Evolutionary conservation across 306 rosid species (phyloP), one percentile per base, ranked within the genome.

Genomic region (Quillaja saponaria): DNA sequence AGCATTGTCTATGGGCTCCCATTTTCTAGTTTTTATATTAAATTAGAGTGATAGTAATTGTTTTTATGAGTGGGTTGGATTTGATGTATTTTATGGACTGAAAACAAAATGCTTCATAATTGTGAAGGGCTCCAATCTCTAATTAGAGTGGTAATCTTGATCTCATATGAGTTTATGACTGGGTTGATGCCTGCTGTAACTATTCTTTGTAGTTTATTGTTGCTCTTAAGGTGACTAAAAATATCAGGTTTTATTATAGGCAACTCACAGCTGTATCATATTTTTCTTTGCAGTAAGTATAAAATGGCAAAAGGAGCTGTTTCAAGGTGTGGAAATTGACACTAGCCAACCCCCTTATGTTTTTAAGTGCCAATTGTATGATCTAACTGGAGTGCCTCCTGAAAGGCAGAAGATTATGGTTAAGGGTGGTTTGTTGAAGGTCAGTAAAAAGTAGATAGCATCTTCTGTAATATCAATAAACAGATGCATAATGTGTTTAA

Each of bases 371-470:
- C 99, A 94, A 68, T 73, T 94, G 77, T 94, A 41, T 60, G 97
- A 87, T 82, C 81, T 94, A 69, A 94, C 99, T 0, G 99, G 97
- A 49, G 99, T 94, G 3, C 94, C 97, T 76, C 96, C 97, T 31
- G 97, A 89, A 68, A 94, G 99, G 69, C 99, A 89, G 76, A 94
- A 94, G 42, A 89, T 94, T 68, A 94, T 94, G 99, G 96, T 94
- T 39, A 94, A 94, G 82, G 99, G 99, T 71, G 99, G 97, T 66
- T 72, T 94, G 65, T 62, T 94, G 74, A 94, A 94, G 96, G 99
- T 87, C 61, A 69, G 64, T 65, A 45, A 61, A 57, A 58, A 25
- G 51, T 56, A 47, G 47, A 37, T 47, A 49, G 59, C 44, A 2
- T 39, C 44, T 15, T 33, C 50, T 35, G 13, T 2, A 25, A 25